Conservation (phyloP, 441 rosid genomes). For the Erysimum cheiri region DNA sequence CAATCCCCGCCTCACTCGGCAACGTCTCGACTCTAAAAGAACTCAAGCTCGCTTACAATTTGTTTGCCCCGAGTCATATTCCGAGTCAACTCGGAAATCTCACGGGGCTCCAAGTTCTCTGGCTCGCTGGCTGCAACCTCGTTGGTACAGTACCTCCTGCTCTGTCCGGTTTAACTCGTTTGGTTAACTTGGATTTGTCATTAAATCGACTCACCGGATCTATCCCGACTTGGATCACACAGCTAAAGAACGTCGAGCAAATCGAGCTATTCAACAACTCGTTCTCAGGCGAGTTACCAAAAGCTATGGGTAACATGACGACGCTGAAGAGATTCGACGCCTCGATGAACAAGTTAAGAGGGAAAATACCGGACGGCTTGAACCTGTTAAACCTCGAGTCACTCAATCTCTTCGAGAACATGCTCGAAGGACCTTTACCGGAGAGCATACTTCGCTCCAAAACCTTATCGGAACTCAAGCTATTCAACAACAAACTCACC, state of each 20-base stretch:
- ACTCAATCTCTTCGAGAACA: constrained; percentile 59
- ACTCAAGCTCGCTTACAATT: constrained; percentile 59
- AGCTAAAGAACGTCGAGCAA: constrained; percentile 50
- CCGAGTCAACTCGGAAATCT: constrained; percentile 61
- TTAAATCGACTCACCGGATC: constrained; percentile 53
- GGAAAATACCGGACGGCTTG: constrained; percentile 62
- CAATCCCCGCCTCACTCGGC: constrained; percentile 53
- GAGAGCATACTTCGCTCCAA: constrained; percentile 53
- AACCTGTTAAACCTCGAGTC: constrained; percentile 58
- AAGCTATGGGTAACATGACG: constrained; percentile 51
- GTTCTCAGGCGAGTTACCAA: constrained; percentile 61
- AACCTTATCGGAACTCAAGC: constrained; percentile 51
- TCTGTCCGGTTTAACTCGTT: constrained; percentile 41
- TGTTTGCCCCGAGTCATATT: constrained; percentile 49
- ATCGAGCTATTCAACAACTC: constrained; percentile 66
- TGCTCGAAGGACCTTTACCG: constrained; percentile 57
- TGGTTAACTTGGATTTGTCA: constrained; percentile 56
- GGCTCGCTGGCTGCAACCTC: constrained; percentile 58
- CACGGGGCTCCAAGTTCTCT: constrained; percentile 57
- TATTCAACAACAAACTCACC: constrained; percentile 67
- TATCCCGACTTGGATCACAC: constrained; percentile 55
- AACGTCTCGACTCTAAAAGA: constrained; percentile 57
- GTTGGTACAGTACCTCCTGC: constrained; percentile 53
- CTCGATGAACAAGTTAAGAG: constrained; percentile 56
- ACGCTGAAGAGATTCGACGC: constrained; percentile 57